phyloP scores from a whole-genome alignment of 768 basidiomycete genomes.

The Lactarius psammicola region DNA sequence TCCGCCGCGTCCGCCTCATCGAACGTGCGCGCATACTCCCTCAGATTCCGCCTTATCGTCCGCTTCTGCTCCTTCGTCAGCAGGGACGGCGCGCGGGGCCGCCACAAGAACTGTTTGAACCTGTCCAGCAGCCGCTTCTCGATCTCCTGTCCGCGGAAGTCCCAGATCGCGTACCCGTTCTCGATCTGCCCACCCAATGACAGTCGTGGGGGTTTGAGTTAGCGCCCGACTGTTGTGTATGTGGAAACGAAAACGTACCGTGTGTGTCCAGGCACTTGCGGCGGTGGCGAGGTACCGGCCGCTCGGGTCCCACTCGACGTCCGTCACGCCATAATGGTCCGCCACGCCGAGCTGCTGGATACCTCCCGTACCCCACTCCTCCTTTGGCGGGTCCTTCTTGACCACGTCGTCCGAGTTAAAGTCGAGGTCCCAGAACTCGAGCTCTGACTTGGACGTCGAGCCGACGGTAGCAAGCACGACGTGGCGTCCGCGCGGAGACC shows the following conservation, averaged over 20 bases:
- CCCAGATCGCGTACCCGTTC: slow-evolving; percentile 95
- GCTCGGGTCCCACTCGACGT: slow-evolving; percentile 97
- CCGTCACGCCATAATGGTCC: slow-evolving; percentile 97
- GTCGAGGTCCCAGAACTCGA: slow-evolving; percentile 99
- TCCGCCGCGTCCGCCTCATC: slow-evolving; percentile 97
- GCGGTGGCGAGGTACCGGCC: slow-evolving; percentile 91
- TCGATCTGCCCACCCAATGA: too few relatives aligned
- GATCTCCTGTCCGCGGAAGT: slow-evolving; percentile 97
- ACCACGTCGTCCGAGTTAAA: slow-evolving; percentile 64
- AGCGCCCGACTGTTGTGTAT: too few relatives aligned
- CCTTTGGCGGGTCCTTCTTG: slow-evolving; percentile 47
- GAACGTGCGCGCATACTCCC: slow-evolving; percentile 87
- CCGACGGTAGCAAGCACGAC: slow-evolving; percentile 96
- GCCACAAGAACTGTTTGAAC: slow-evolving; percentile 99
- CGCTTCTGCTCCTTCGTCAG: slow-evolving; percentile 87
- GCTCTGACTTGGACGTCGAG: slow-evolving; percentile 90
- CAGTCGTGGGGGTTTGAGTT: too few relatives aligned
- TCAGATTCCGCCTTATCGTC: slow-evolving; percentile 81
- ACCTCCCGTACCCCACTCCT: slow-evolving; percentile 82
- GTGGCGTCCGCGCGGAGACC: slow-evolving; percentile 96
- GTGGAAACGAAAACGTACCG: too few relatives aligned
- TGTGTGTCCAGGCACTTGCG: slow-evolving; percentile 93
- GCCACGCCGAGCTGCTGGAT: slow-evolving; percentile 83
- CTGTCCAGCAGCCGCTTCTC: slow-evolving; percentile 84
- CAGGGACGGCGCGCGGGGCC: slow-evolving; percentile 88